These are phyloP conservation scores for Eremothecium cymbalariae DNA, from an alignment of 1,139 yeast species.

Conservation along the genomic window DNA sequence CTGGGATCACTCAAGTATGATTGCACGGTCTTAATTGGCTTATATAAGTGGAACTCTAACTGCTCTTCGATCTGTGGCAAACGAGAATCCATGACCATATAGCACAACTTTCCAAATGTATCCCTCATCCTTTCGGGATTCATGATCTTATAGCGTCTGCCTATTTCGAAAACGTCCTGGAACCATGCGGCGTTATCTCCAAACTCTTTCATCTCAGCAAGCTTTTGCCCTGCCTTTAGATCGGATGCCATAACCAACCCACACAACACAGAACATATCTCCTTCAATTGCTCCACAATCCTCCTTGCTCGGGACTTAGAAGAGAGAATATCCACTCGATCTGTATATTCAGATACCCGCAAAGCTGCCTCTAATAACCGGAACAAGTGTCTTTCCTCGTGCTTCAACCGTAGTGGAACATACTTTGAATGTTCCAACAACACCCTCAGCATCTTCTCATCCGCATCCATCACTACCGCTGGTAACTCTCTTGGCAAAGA, in stretches of 20 bases:
- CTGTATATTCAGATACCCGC: slow-evolving; percentile 68
- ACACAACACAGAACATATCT: slow-evolving; percentile 64
- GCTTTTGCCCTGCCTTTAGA: slow-evolving; percentile 53
- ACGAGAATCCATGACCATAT: slow-evolving; percentile 74
- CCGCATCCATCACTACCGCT: too few species aligned
- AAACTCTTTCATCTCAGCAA: slow-evolving; percentile 56
- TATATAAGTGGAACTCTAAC: slow-evolving; percentile 63
- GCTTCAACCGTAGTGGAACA: slow-evolving; percentile 57
- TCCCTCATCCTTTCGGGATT: slow-evolving; percentile 72
- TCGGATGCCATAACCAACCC: slow-evolving; percentile 69
- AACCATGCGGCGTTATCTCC: slow-evolving; percentile 62
- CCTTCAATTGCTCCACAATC: slow-evolving; percentile 59
- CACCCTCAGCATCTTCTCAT: slow-evolving; percentile 30
- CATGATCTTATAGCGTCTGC: slow-evolving; percentile 70
- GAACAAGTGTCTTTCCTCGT: slow-evolving; percentile 57
- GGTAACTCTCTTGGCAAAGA: slow-evolving; percentile 5
- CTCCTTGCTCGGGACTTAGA: slow-evolving; percentile 57
- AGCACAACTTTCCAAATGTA: slow-evolving; percentile 64
- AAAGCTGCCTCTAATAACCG: slow-evolving; percentile 61
- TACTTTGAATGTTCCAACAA: slow-evolving; percentile 43
- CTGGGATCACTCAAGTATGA: slow-evolving; percentile 37
- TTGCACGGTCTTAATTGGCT: slow-evolving; percentile 57
- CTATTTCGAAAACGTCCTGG: slow-evolving; percentile 58
- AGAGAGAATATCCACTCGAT: slow-evolving; percentile 57
- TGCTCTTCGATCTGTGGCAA: slow-evolving; percentile 57